phyloP scores from a whole-genome alignment of 1,284 basidiomycete genomes.

The Austroboletus novae-zelandiae region DNA sequence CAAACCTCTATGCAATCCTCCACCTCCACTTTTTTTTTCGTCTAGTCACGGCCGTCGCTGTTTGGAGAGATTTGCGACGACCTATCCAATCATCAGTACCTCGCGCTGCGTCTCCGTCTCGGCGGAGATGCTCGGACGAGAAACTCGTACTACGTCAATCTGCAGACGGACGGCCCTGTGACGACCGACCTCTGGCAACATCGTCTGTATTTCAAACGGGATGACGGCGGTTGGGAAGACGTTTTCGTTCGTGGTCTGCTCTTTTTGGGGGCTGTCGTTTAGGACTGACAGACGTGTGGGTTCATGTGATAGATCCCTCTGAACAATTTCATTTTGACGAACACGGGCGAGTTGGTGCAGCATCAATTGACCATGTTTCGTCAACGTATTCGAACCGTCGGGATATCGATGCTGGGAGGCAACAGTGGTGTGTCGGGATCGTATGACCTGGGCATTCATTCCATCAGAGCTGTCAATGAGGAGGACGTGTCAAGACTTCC shows the following conservation, averaged over 20 bases:
- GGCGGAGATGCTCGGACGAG: slow-evolving; percentile 68
- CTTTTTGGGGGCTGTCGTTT: slow-evolving; percentile 1
- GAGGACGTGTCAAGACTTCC: slow-evolving; percentile 45
- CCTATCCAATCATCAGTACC: slow-evolving; percentile 73
- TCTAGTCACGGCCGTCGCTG: slow-evolving; percentile 62
- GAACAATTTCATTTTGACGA: slow-evolving; percentile 78
- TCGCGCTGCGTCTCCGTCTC: slow-evolving; percentile 74
- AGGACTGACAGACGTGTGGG: slow-evolving; percentile 2
- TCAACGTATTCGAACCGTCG: slow-evolving; percentile 75
- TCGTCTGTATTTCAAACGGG: slow-evolving; percentile 71
- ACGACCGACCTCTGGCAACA: slow-evolving; percentile 88
- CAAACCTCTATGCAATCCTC: too few species aligned
- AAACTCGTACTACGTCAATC: slow-evolving; percentile 83
- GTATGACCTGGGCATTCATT: slow-evolving; percentile 78
- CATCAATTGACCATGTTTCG: slow-evolving; percentile 73
- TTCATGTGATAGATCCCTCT: slow-evolving; percentile 65
- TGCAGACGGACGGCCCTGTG: slow-evolving; percentile 81
- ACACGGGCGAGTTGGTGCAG: slow-evolving; percentile 72
- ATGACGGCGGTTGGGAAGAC: slow-evolving; percentile 81
- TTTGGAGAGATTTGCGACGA: slow-evolving; percentile 84
- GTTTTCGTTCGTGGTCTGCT: slow-evolving; percentile 58
- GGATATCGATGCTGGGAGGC: slow-evolving; percentile 80
- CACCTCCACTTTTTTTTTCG: background rate
- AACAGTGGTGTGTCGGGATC: slow-evolving; percentile 66
- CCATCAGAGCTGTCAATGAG: slow-evolving; percentile 60